Base-by-base conservation (phyloP, 2,329 filamentous ascomycete species). In the Coleophoma eucalyptorum region DNA sequence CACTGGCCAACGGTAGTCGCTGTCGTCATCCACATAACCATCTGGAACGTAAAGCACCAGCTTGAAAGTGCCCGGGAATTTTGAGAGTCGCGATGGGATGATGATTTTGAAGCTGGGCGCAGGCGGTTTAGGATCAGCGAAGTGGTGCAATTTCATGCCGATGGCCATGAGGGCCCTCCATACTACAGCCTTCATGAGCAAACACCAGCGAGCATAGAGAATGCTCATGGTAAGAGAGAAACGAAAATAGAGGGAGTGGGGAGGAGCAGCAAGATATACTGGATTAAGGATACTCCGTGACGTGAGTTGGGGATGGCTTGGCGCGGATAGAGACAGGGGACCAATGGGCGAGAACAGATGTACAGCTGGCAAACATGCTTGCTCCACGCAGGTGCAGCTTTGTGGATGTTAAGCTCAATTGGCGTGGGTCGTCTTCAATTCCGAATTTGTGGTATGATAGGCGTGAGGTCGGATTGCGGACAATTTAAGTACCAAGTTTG, bases 1-100 rank as follows among this genome's bases (percentile, higher is more conserved):
- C 16, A 79, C 79, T 0, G 83, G 75, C 46, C 60, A 72, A n/a
- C 53, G 59, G 35, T 56, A 54, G 16, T 61, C 51, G 26, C 65
- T 52, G 19, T 55, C 48, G 5, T 63, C 55, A 6, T 58, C 59
- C 2, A 61, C 53, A 49, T 75, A 75, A 6, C 62, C 66, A 6
- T 62, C 52, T 1, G 73, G 73, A 0, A 72, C 63, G 54, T 76
- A 76, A 47, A 76, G 73, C 3, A 72, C 65, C 15, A 76, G 58
- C 10, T 62, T 64, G 48, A 76, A 71, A 3, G 56, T 54, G 21
- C 64, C 64, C 15, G 61, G 58, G 15, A 50, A 38, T 3, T 53
- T 46, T 2, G 62, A 64, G 6, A 66, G 47, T 34, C 64, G 48
- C 4, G 63, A 65, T 2, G 65, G 62, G n/a, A 65, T 58, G 37